These are phyloP conservation scores for Leccinum boreale DNA, from an alignment of 768 basidiomycete species.

Conservation along the genomic window DNA sequence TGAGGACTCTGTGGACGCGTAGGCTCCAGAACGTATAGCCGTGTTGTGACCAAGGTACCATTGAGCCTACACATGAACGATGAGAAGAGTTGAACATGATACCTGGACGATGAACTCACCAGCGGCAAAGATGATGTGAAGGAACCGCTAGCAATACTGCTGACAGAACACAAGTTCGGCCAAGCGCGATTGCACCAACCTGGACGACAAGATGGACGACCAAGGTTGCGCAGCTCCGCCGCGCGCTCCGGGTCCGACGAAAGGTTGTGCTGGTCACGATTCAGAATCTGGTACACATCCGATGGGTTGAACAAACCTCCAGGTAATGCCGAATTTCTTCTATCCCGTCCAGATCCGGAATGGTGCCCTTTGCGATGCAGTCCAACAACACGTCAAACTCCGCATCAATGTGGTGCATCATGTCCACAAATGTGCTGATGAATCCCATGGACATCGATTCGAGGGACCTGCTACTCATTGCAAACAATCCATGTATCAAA, in stretches of 20 bases:
- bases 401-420: neutral
- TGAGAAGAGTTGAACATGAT: neutral
- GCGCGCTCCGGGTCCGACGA: slow-evolving; percentile 6
- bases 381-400: neutral
- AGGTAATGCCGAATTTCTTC: slow-evolving; percentile 3
- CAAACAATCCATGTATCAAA: neutral
- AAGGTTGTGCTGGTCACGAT: neutral
- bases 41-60: slow-evolving; percentile 2
- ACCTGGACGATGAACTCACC: no score
- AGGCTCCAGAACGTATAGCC: neutral
- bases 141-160: no score
- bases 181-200: no score
- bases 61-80: slow-evolving; percentile 1
- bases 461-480: neutral
- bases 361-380: neutral
- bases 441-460: neutral
- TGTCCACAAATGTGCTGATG: neutral
- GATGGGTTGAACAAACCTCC: neutral
- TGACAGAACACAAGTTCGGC: no score
- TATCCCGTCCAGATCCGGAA: slow-evolving; percentile 1
- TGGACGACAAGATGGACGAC: slow-evolving; percentile 3
- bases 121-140: no score
- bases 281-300: neutral
- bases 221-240: slow-evolving; percentile 8
- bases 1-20: neutral